Percentiles rank a stretch among this genome's conserved stretches.
Conservation (phyloP, 108 stramenopile genomes). For the Discostella pseudostelligera region DNA sequence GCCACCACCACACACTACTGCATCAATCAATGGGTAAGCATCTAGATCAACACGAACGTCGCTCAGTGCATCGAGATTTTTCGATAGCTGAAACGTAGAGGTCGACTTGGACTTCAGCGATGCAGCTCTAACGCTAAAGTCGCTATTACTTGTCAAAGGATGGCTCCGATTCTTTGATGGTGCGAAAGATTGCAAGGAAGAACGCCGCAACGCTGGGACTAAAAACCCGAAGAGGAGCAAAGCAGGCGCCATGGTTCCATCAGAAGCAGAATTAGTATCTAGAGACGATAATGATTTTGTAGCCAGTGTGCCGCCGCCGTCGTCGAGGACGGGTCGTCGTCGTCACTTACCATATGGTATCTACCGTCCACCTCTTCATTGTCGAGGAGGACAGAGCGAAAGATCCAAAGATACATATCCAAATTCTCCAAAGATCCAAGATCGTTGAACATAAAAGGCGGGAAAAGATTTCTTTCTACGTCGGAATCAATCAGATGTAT, state of each 20-base stretch:
- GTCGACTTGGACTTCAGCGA: not conserved
- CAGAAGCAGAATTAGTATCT: too few relatives aligned
- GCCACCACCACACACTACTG: conserved; percentile 67
- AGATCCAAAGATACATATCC: too few relatives aligned
- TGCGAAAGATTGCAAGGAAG: not conserved
- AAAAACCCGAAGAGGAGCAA: not conserved
- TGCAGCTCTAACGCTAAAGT: not conserved
- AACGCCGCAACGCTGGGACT: not conserved
- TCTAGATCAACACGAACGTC: not conserved
- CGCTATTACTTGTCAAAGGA: not conserved
- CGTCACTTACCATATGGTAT: too few relatives aligned
- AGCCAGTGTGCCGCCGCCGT: too few relatives aligned
- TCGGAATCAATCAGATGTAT: too few relatives aligned
- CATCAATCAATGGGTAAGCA: conserved; percentile 30
- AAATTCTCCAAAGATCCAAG: too few relatives aligned
- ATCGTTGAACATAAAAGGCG: too few relatives aligned
- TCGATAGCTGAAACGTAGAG: not conserved
- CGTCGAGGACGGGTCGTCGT: too few relatives aligned
- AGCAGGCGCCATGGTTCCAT: not conserved
- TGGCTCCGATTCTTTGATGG: not conserved
- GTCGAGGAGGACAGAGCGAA: too few relatives aligned
- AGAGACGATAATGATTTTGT: too few relatives aligned
- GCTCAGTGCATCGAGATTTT: not conserved
- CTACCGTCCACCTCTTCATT: too few relatives aligned
- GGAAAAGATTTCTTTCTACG: too few relatives aligned